Evolutionary conservation across 108 stramenopile species (phyloP), one percentile per base, ranked within the genome.

Genomic region (Conticribra weissflogii): DNA sequence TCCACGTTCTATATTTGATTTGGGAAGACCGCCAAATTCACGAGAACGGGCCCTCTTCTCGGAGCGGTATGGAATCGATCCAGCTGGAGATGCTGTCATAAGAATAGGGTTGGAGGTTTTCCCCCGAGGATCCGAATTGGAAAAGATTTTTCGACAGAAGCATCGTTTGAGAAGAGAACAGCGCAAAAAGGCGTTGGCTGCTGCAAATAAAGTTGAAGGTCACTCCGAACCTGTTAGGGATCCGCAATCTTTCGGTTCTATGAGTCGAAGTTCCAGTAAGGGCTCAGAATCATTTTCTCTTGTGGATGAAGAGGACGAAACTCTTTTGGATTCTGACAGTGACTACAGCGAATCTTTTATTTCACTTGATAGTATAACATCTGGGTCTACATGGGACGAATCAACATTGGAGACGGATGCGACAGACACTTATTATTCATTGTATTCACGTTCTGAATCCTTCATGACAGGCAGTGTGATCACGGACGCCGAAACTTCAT

Each of bases 21-120:
- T 74, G 50, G 72, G 63, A 17, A 47, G 72, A 57, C 72, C 33
- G 36, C 72, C 72, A n/a, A 74, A 65, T n/a, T 14, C 24, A 5
- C 54, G 52, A 49, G 72, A 74, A 58, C 45, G 63, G 1, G 34
- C 31, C 15, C 48, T 65, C 3, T 76, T 76, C 34, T 46, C 68
- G 3, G 61, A 68, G 53, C 44, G 54, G 30, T 76, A 56, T 51
- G 41, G 59, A n/a, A 65, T 76, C n/a, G 74, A 68, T 17, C 72
- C 51, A 29, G 29, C 54, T 0, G 73, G 74, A 41, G 74, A 63
- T 56, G 74, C 74, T 2, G 45, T 76, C 14, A 31, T 76, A 16
- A 66, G 74, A 29, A 60, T 76, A 2, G 66, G 60, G 7, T 18
- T 76, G 24, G 74, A 76, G 33, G 74, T 76, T 2, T 76, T 76